Base-by-base conservation (phyloP, 1,284 basidiomycete species). In the Irpex lacteus region DNA sequence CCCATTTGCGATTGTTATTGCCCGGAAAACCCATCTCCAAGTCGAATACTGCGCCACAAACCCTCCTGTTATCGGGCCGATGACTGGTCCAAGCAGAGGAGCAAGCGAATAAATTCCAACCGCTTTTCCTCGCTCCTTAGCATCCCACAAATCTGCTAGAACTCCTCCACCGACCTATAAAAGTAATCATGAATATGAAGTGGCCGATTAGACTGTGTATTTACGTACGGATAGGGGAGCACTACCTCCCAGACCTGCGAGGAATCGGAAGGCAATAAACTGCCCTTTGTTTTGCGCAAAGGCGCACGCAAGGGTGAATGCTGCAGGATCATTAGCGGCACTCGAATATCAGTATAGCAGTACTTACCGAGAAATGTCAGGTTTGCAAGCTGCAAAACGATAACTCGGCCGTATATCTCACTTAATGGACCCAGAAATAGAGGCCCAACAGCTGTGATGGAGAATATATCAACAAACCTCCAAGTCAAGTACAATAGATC, bases 1-100 rank as follows among this genome's bases (percentile, higher is more conserved):
- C 0, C 77, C 82, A 61, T 85, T 82, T 0, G 81, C 77, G 47
- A 88, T 85, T 21, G 78, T 83, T 2, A 86, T 87, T 0, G 85
- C 82, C 81, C 84, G 87, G 71, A 91, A 91, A 47, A 88, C 86
- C 88, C 84, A 89, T 73, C 83, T 80, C 87, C 83, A 90, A 2
- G 82, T 89, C 2, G 87, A 85, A 66, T 70, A 74, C 56, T 87
- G 76, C 3, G 84, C 82, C 53, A 89, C 83, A 82, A 83, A 89
- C n/a, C 85, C 85, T 4, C 87, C 87, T 18, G 84, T 82, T 4
- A 88, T 73, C 0, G 88, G 88, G 0, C 88, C 89, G 13, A 92
- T 67, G 0, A 86, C 85, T 0, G 90, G 90, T 0, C 89, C 87
- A 4, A 87, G 74, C 3, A 88, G 72, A 0, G 84, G 85, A 3